Conservation (phyloP, 148 eudicot genomes). For the Cornus suecica region DNA sequence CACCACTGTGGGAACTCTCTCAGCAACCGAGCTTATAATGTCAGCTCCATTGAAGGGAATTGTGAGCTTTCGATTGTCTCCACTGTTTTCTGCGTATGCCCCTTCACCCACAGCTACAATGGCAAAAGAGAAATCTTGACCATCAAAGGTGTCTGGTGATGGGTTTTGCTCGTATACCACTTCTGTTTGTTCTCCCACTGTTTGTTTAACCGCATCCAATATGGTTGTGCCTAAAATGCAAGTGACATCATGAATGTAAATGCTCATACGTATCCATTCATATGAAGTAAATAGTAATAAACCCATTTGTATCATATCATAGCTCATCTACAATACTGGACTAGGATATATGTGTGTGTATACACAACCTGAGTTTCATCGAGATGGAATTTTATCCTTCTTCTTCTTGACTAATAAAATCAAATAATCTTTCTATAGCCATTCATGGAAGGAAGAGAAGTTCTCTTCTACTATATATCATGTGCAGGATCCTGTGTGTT, state of each 20-base stretch:
- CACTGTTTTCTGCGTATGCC: slow-evolving; percentile 76
- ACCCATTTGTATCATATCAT: not conserved
- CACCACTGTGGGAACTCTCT: slow-evolving; percentile 63
- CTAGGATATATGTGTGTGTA: no score
- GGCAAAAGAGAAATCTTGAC: slow-evolving; percentile 58
- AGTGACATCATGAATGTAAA: not conserved
- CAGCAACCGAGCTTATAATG: slow-evolving; percentile 54
- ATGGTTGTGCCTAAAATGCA: slow-evolving; percentile 69
- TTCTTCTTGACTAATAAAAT: not conserved
- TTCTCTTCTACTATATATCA: no score
- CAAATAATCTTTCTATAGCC: no score
- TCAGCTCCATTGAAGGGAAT: slow-evolving; percentile 71
- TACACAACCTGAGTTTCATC: not conserved
- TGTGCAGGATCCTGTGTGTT: no score
- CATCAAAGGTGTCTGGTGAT: slow-evolving; percentile 51
- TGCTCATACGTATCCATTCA: not conserved
- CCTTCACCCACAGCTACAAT: slow-evolving; percentile 85
- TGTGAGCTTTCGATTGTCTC: slow-evolving; percentile 64
- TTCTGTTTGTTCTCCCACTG: slow-evolving; percentile 52
- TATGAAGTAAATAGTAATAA: not conserved
- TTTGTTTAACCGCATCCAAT: slow-evolving; percentile 66
- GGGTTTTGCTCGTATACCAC: slow-evolving; percentile 65
- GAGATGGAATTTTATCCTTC: no score
- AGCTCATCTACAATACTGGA: no score
- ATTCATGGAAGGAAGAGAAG: not conserved